Percentiles rank a stretch among this genome's conserved stretches.
phyloP scores from a whole-genome alignment of 306 rosid species.

The Leucaena leucocephala region DNA sequence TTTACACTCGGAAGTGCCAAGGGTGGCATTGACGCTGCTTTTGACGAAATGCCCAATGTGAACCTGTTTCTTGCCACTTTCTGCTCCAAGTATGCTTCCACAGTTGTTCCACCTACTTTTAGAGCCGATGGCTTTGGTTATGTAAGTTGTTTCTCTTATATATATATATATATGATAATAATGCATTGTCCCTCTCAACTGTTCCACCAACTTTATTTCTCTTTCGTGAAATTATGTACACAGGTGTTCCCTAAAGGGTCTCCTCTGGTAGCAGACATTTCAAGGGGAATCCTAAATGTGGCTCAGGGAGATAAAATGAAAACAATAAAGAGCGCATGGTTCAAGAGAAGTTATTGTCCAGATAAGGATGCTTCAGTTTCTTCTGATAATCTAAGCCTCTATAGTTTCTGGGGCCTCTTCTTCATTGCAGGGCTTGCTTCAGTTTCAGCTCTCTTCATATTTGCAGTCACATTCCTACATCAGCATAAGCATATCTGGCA shows the following conservation, averaged over 20 bases:
- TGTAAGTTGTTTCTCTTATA: slow-evolving; percentile 47
- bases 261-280: slow-evolving; percentile 53
- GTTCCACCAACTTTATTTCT: background rate
- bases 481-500: slow-evolving; percentile 33
- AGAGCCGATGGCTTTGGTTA: slow-evolving; percentile 65
- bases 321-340: slow-evolving; percentile 50
- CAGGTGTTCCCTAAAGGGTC: slow-evolving; percentile 47
- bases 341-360: slow-evolving; percentile 33
- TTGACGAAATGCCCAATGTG: slow-evolving; percentile 59
- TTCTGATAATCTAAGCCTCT: slow-evolving; percentile 49
- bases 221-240: background rate
- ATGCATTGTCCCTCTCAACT: background rate
- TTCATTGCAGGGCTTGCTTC: slow-evolving; percentile 48
- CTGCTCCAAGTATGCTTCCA: slow-evolving; percentile 52
- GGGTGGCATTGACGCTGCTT: slow-evolving; percentile 57
- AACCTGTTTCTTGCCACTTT: slow-evolving; percentile 45
- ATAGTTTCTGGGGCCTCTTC: slow-evolving; percentile 66
- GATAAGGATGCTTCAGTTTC: slow-evolving; percentile 35
- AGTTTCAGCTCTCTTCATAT: slow-evolving; percentile 40
- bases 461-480: slow-evolving; percentile 33
- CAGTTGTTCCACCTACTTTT: slow-evolving; percentile 45
- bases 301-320: slow-evolving; percentile 54
- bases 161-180: background rate
- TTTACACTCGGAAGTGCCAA: slow-evolving; percentile 50
- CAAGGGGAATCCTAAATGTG: slow-evolving; percentile 58